A percentile compares a stretch with the other conserved stretches of the same genome.
Conservation (phyloP, 2,329 filamentous ascomycete species). For the Diaporthe vaccinii region DNA sequence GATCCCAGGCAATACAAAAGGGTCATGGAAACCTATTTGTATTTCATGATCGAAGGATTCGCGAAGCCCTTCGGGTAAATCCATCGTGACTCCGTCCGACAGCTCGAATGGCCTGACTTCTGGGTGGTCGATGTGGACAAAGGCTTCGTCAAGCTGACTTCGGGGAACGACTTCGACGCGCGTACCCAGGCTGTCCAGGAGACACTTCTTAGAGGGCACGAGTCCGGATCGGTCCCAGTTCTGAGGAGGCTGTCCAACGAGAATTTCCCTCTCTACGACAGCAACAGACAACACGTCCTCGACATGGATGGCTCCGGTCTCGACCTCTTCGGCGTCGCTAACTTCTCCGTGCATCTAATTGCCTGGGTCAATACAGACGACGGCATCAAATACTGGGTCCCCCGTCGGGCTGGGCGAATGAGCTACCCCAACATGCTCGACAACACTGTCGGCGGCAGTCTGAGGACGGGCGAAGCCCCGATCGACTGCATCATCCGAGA, state of each 20-base stretch:
- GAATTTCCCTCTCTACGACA: not conserved
- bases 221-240: not conserved
- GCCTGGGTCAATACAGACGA: not conserved
- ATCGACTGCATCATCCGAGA: not conserved
- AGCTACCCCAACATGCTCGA: slow-evolving; percentile 6
- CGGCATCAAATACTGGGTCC: not conserved
- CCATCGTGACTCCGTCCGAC: not conserved
- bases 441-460: not conserved
- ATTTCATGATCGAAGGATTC: not conserved
- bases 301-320: not conserved
- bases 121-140: not conserved
- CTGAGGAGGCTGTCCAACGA: not conserved
- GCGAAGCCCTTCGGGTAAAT: slow-evolving; percentile 2
- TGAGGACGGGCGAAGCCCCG: not conserved
- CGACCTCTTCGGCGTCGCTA: not conserved
- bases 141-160: not conserved
- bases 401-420: not conserved
- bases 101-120: not conserved
- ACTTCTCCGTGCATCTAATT: slow-evolving; percentile 3
- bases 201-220: not conserved
- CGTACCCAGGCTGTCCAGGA: not conserved
- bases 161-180: not conserved
- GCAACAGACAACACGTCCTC: not conserved
- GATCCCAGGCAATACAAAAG: not conserved
- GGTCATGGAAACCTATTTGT: not conserved